Evolutionary conservation across 1,139 yeast species (phyloP).

Genomic region (Scheffersomyces quercinus): DNA sequence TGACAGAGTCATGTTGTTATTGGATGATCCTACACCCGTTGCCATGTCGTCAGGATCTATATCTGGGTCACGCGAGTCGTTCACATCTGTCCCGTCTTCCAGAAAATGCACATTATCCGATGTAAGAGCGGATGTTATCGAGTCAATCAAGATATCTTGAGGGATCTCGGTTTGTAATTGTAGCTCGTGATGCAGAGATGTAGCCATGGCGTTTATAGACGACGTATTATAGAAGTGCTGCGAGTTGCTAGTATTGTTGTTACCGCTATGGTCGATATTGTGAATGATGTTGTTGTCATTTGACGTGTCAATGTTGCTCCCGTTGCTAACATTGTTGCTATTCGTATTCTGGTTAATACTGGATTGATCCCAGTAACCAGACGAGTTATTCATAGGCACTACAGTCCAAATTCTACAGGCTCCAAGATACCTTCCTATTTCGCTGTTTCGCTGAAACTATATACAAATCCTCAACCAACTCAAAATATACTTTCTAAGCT

Average conservation of each 20-base stretch:
- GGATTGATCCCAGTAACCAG: constrained; percentile 31
- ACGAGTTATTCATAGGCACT: constrained; percentile 21
- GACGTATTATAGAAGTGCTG: constrained; percentile 1
- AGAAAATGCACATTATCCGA: not conserved
- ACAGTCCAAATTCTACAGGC: too few relatives aligned
- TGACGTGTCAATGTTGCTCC: not conserved
- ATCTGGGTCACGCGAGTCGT: not conserved
- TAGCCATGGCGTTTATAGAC: constrained; percentile 4
- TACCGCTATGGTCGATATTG: not conserved
- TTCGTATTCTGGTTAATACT: constrained; percentile 2
- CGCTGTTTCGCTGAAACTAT: too few relatives aligned
- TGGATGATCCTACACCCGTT: not conserved
- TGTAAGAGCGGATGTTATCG: constrained; percentile 26
- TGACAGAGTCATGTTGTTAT: constrained; percentile 1
- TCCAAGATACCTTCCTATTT: too few relatives aligned
- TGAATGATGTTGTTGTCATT: not conserved
- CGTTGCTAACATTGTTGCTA: not conserved
- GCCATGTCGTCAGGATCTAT: not conserved
- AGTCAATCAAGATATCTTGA: constrained; percentile 35
- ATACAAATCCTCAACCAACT: too few relatives aligned
- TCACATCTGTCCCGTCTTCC: not conserved
- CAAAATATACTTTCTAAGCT: too few relatives aligned
- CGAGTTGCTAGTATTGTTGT: not conserved
- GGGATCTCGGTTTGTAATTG: constrained; percentile 37
- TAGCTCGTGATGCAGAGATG: constrained; percentile 26